Base-by-base conservation (phyloP, 2,329 filamentous ascomycete genomes). In the Diaporthe amygdali region DNA sequence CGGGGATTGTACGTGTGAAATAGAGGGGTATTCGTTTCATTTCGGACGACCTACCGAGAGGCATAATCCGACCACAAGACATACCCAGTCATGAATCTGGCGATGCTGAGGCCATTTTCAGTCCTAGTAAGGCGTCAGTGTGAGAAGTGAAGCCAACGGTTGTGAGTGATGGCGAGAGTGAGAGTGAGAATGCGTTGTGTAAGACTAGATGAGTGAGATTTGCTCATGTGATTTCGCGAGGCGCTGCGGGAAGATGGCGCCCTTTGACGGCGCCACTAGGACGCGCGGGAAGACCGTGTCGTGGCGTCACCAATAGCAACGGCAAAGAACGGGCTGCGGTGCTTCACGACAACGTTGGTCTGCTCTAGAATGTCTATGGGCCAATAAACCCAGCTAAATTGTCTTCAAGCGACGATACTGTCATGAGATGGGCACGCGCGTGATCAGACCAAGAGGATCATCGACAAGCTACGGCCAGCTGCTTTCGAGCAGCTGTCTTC, bases 231-330 rank as follows among this genome's bases (percentile, higher is more conserved):
- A 68, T 59, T 59, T 63, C 59, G 59, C 41, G 59, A 47, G 27
- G 41, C 59, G 66, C 46, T 41, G 54, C 54, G 67, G 22, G 14
- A 39, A 52, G 37, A 67, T 67, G 69, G 69, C 69, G 61, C 41
- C 54, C 25, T n/a, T 32, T 15, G 25, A 22, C 34, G 32, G 20
- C 69, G 69, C 54, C 54, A 52, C 61, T 55, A 32, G 22, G 61
- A 67, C 49, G 51, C 61, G 69, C 69, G 69, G 69, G 67, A 66
- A 41, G 61, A 49, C 17, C 56, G 39, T 49, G 68, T 55, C 68
- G 39, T 56, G 59, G 59, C 59, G 59, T 63, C 59, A 47, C 41
- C 59, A 8, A 22, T 46, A 46, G 30, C 41, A 68, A 54, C 52
- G 25, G 49, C 51, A 47, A 39, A 56, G 51, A 32, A 8, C 54